These are phyloP conservation scores for Ophiostoma ulmi DNA, from an alignment of 2,329 filamentous ascomycete species.

Conservation along the genomic window DNA sequence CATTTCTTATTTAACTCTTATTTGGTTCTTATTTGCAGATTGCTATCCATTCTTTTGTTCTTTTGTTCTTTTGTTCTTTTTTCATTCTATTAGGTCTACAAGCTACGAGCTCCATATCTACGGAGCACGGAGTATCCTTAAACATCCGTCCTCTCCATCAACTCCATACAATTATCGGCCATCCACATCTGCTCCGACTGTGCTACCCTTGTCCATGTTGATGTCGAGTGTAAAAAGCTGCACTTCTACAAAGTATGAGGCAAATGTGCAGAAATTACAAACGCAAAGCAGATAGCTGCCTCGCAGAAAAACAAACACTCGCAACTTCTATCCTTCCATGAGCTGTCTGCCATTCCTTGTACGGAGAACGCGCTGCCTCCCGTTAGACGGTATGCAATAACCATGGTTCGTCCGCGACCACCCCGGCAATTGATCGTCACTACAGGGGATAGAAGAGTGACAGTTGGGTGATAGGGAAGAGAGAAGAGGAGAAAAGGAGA, in stretches of 20 bases:
- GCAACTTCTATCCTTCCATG: no score
- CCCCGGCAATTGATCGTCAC: neutral
- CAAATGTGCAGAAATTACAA: neutral
- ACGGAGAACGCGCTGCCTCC: constrained; percentile 10
- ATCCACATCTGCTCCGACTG: neutral
- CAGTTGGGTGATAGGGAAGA: neutral
- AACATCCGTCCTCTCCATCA: neutral
- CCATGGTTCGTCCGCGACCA: constrained; percentile 10
- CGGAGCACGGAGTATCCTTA: neutral
- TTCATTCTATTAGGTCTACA: neutral
- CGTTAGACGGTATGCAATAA: constrained; percentile 8
- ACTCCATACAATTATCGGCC: neutral
- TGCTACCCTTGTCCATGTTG: neutral
- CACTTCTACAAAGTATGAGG: neutral
- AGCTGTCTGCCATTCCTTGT: neutral
- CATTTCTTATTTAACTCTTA: neutral
- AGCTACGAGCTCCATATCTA: neutral
- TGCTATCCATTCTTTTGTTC: constrained; percentile 6
- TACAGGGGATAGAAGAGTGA: neutral
- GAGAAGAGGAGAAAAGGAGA: constrained; percentile 10
- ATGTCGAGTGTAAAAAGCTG: neutral
- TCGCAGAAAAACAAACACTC: neutral
- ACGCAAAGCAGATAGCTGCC: neutral
- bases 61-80: neutral
- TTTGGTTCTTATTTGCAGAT: neutral